Base-by-base conservation (phyloP, 2,329 filamentous ascomycete genomes). In the Phaeomoniella chlamydospora region DNA sequence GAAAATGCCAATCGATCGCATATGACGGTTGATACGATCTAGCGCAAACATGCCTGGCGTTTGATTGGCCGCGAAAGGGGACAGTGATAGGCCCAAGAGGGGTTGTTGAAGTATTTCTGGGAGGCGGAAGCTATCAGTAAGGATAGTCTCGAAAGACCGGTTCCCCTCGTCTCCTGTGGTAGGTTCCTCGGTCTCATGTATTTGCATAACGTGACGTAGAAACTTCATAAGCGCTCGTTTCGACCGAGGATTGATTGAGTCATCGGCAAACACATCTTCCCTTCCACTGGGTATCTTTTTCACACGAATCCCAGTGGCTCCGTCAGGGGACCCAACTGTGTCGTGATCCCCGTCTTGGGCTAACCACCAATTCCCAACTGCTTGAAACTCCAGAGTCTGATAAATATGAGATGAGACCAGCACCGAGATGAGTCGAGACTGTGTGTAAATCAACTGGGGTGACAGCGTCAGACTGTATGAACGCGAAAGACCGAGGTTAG, bases 201-300 rank as follows among this genome's bases (percentile, higher is more conserved):
- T 79, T 47, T 85, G 73, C 40, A 77, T 65, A 36, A 94, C 80
- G 52, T 90, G 88, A 55, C 88, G 87, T 49, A 96, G 68, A 49
- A 94, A 92, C 56, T 92, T 93, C 80, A 94, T 94, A 49, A 96
- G 59, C 6, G 73, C 72, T 37, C 88, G 77, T 62, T 96, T 96
- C 4, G 84, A 76, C 44, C 80, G 80, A 45, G 80, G 70, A 32
- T 84, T 74, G 38, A 96, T 81, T 15, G 68, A 67, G 22, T 73
- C 72, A 53, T 85, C 80, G 33, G 78, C 73, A 55, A 94, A 94
- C 31, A 96, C 75, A 59, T 94, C 88, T 60, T 98, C 88, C 45
- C 88, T 75, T 17, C 82, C 87, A 43, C 82, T 87, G 1, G 90
- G 88, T 35, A 96, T 81, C 39, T 80, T 80, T 35, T 69, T 64